Conservation (phyloP, 768 basidiomycete genomes). For the Leucosporidium creatinivorum region DNA sequence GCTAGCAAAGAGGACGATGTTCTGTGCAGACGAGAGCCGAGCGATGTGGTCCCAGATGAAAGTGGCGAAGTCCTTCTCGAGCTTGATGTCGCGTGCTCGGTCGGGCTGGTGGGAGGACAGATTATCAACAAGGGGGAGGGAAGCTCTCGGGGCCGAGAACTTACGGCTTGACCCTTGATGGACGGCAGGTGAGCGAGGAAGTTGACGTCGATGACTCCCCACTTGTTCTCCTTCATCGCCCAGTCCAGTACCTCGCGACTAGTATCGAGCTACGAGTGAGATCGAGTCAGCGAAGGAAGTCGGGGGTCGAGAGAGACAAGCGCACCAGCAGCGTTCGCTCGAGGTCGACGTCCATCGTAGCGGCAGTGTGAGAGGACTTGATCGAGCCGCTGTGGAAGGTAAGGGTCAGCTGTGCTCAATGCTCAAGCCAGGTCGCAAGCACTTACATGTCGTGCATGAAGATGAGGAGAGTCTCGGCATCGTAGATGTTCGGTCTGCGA, state of each 20-base stretch:
- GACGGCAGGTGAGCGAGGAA: constrained; percentile 48
- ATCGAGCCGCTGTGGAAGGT: constrained; percentile 56
- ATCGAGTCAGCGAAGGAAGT: constrained; percentile 7
- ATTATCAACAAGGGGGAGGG: constrained; percentile 23
- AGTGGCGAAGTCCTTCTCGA: constrained; percentile 53
- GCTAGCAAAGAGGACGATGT: constrained; percentile 77
- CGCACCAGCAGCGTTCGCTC: constrained; percentile 78
- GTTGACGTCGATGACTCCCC: constrained; percentile 78
- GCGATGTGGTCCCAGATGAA: constrained; percentile 98
- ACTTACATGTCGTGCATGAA: constrained; percentile 77
- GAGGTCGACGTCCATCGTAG: constrained; percentile 54
- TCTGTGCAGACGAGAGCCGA: constrained; percentile 48
- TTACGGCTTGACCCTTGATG: constrained; percentile 14
- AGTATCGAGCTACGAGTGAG: constrained; percentile 65
- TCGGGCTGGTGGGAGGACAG: constrained; percentile 41
- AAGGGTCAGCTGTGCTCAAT: neutral
- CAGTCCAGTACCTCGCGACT: constrained; percentile 72
- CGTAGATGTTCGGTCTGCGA: constrained; percentile 61
- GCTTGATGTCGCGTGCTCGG: constrained; percentile 28
- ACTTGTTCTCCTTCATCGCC: constrained; percentile 56
- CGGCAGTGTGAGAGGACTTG: constrained; percentile 57
- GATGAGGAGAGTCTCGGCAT: constrained; percentile 67
- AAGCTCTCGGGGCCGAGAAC: constrained; percentile 8
- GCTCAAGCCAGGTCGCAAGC: constrained; percentile 44
- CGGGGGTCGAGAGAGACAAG: neutral